Conservation (phyloP, 495 filamentous ascomycete genomes). For the Pseudotulostoma volvatum region DNA sequence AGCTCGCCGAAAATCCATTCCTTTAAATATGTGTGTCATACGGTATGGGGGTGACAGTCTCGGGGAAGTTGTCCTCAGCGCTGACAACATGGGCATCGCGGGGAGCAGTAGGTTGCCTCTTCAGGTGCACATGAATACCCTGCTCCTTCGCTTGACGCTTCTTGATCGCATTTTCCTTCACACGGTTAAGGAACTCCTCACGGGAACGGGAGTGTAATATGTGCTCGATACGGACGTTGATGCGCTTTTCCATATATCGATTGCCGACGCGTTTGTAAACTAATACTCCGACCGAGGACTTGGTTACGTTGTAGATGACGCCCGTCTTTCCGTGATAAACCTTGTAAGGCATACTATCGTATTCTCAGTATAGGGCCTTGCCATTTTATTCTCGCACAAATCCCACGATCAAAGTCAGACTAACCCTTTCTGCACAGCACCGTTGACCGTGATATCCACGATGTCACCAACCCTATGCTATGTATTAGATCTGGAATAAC, state of each 20-base stretch:
- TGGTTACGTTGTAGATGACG: slow-evolving; percentile 96
- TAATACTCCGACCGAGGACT: slow-evolving; percentile 88
- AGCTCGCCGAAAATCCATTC: slow-evolving; percentile 23
- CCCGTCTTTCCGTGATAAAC: slow-evolving; percentile 98
- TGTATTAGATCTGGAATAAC: slow-evolving; percentile 8
- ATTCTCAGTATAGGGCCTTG: slow-evolving; percentile 1
- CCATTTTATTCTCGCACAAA: background rate
- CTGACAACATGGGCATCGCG: slow-evolving; percentile 63
- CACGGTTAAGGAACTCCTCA: slow-evolving; percentile 87
- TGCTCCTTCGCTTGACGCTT: slow-evolving; percentile 84
- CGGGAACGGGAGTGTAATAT: slow-evolving; percentile 81
- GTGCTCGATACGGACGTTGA: slow-evolving; percentile 98
- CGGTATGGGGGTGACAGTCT: slow-evolving; percentile 78
- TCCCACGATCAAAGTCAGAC: slow-evolving; percentile 31
- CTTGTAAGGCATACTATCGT: slow-evolving; percentile 86
- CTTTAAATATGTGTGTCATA: slow-evolving; percentile 98
- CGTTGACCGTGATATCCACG: slow-evolving; percentile 91
- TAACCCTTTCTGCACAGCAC: slow-evolving; percentile 95
- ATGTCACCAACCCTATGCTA: slow-evolving; percentile 79
- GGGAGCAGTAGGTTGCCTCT: slow-evolving; percentile 72
- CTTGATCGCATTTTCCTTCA: slow-evolving; percentile 86
- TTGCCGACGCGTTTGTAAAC: slow-evolving; percentile 97
- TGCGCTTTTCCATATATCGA: slow-evolving; percentile 98
- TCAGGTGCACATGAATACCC: slow-evolving; percentile 71
- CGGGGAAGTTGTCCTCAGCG: slow-evolving; percentile 60